A percentile compares a stretch with the other conserved stretches of the same genome.
Conservation (phyloP, 2,329 filamentous ascomycete species). For the Fonsecaea multimorphosa region DNA sequence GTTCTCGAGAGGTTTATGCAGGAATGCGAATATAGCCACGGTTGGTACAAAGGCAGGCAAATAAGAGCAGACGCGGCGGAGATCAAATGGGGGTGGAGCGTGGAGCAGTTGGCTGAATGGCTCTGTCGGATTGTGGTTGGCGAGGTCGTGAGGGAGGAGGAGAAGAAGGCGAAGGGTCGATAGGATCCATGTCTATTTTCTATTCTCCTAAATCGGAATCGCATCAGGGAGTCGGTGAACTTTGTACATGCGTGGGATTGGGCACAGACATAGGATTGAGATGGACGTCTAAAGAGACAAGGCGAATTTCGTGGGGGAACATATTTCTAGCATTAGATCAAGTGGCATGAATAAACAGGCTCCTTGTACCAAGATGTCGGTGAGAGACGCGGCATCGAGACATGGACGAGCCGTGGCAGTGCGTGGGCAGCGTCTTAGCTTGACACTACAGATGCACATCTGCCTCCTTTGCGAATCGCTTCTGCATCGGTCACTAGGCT, state of each 20-base stretch:
- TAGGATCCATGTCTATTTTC: not conserved
- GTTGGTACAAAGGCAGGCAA: slow-evolving; percentile 13
- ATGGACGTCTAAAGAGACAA: too few species aligned
- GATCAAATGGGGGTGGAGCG: slow-evolving; percentile 50
- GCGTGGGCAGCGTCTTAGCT: not conserved
- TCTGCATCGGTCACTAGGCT: not conserved
- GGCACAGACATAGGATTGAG: too few species aligned
- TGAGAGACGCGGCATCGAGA: not conserved
- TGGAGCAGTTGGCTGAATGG: slow-evolving; percentile 51
- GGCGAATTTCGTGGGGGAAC: too few species aligned
- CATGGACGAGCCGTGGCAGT: too few species aligned
- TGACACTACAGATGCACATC: not conserved
- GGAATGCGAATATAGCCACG: slow-evolving; percentile 34
- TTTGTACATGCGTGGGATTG: not conserved
- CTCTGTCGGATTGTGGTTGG: slow-evolving; percentile 56
- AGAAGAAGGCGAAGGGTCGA: slow-evolving; percentile 39
- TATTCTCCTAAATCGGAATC: not conserved
- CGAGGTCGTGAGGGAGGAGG: slow-evolving; percentile 53
- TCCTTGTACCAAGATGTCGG: too few species aligned
- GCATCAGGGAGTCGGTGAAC: not conserved
- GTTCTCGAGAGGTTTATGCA: slow-evolving; percentile 43
- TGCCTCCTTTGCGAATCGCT: not conserved
- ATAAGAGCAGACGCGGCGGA: slow-evolving; percentile 7
- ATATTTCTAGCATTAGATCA: too few species aligned
- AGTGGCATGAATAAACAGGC: too few species aligned